Base-by-base conservation (phyloP, 805 yeast genomes). In the Spathaspora passalidarum region DNA sequence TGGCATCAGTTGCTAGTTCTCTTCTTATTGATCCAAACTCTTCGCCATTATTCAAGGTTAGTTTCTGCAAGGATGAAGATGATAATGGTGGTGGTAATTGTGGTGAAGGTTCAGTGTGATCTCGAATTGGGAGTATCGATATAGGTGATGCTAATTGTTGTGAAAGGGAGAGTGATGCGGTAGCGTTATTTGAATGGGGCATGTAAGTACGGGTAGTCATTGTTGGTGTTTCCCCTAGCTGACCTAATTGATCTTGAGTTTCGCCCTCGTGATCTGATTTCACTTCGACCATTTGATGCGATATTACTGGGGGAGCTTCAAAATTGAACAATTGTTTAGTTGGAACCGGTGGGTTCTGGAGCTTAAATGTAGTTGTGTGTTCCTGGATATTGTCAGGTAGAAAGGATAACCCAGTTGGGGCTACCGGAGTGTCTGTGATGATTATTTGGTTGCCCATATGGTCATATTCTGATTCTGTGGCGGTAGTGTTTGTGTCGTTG, bases 1-100 rank as follows among this genome's bases (percentile, higher is more conserved):
- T 82, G 60, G 78, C 72, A 48, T 83, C 88, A 0, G 85, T 68
- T 7, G 76, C 76, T 40, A 69, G 56, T 9, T 61, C 69, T 48
- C 61, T 58, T 21, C 75, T 61, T 46, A 66, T 55, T 4, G 61
- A 51, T 16, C 60, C 48, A 43, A 64, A 60, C 45, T 68, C 73
- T 22, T 43, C 47, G 3, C 47, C 47, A 29, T 47, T 47, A n/a
- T 36, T 43, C 23, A 68, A 49, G 0, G 68, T 61, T 17, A 67
- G 49, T 20, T 59, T 52, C 48, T 59, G 59, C 18, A 43, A 29
- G 6, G 50, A 40, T 5, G 63, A 49, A 16, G 64, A 55, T 5
- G 62, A 53, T 5, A 58, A 43, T 3, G 72, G 68, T 2, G 72
- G 71, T 4, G 73, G 73, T 6, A 67, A 51, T 45, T 67, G 73